Conservation (phyloP, 1,284 basidiomycete species). For the Lignosus rhinocerotis region DNA sequence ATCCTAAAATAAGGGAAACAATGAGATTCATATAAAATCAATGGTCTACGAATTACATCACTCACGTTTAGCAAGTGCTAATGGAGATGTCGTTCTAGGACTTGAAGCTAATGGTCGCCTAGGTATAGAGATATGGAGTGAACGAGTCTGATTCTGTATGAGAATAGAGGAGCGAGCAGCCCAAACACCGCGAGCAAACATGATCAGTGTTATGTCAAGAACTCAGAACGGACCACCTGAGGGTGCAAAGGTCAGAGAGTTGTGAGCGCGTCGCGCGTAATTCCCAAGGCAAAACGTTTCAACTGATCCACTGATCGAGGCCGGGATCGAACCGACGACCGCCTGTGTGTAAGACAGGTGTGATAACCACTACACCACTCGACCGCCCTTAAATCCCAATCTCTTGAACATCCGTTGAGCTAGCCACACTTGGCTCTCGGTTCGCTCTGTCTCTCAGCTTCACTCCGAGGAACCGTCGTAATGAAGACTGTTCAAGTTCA, state of each 20-base stretch:
- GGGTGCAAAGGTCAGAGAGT: too few species aligned
- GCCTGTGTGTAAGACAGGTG: conserved; percentile 27
- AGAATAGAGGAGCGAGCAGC: not conserved
- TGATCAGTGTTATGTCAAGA: not conserved
- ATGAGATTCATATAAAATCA: too few species aligned
- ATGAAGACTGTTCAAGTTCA: too few species aligned
- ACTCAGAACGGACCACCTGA: not conserved
- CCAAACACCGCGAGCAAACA: not conserved
- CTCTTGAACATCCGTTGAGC: too few species aligned
- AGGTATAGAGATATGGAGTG: not conserved
- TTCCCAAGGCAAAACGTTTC: not conserved
- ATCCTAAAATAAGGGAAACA: conserved; percentile 48
- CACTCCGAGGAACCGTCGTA: too few species aligned
- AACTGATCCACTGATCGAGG: conserved; percentile 16
- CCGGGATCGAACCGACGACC: conserved; percentile 28
- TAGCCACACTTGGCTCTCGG: too few species aligned
- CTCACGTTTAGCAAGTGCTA: too few species aligned
- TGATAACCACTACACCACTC: conserved; percentile 29
- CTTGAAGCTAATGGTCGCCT: not conserved
- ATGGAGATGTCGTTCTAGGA: too few species aligned
- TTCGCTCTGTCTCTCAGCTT: too few species aligned
- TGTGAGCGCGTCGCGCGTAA: too few species aligned
- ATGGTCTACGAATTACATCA: too few species aligned
- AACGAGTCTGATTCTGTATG: not conserved
- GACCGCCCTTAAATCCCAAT: too few species aligned